Evolutionary conservation across 2,329 filamentous ascomycete species (phyloP).

Genomic region (Fusarium euwallaceae): DNA sequence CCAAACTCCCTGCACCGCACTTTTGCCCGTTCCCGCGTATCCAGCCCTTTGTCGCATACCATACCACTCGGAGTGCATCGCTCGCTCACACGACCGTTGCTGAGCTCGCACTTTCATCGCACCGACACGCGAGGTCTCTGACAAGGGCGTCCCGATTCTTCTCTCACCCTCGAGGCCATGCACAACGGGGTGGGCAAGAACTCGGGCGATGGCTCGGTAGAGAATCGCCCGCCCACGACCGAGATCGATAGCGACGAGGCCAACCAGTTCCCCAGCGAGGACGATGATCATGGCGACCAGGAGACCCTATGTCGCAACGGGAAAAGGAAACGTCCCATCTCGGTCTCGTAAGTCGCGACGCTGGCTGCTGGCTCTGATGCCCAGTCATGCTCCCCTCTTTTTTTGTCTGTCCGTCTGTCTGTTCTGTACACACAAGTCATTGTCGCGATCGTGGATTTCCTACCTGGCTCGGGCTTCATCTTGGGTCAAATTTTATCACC

Average conservation of each 20-base stretch:
- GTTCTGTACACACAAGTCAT: constrained; percentile 24
- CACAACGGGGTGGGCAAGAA: constrained; percentile 45
- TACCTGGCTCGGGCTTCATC: constrained; percentile 16
- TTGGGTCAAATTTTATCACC: constrained; percentile 7
- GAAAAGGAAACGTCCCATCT: constrained; percentile 72
- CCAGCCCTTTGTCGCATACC: constrained; percentile 25
- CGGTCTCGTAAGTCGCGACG: constrained; percentile 65
- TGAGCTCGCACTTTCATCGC: constrained; percentile 38
- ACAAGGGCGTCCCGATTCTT: constrained; percentile 29
- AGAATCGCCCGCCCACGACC: constrained; percentile 50
- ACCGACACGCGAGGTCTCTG: constrained; percentile 28
- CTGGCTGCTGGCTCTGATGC: constrained; percentile 1
- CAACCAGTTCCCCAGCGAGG: constrained; percentile 51
- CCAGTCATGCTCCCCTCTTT: constrained; percentile 4
- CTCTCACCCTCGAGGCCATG: constrained; percentile 34
- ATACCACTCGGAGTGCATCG: constrained; percentile 6
- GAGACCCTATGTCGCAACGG: constrained; percentile 50
- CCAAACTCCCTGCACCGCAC: constrained; percentile 13
- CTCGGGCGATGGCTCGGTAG: constrained; percentile 47
- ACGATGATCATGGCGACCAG: constrained; percentile 62
- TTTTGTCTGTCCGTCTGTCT: not conserved
- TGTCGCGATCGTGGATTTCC: constrained; percentile 8
- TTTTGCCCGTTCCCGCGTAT: constrained; percentile 26
- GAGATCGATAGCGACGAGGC: constrained; percentile 63
- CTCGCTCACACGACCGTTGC: constrained; percentile 20